Percentiles rank a stretch among this genome's conserved stretches.
phyloP scores from a whole-genome alignment of 1,139 yeast genomes.

The Hansenula sp. region DNA sequence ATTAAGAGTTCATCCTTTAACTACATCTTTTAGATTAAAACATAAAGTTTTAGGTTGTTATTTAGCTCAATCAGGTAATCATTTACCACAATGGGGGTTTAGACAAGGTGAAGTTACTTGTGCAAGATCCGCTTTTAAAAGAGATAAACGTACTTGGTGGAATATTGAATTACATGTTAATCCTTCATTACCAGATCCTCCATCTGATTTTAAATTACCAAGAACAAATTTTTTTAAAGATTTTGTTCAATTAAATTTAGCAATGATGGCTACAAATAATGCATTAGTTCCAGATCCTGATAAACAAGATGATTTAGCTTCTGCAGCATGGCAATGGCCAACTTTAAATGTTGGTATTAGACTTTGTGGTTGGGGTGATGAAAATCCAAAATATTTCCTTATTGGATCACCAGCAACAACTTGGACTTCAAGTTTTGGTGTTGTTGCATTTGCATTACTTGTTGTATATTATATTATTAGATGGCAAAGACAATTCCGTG shows the following conservation, averaged over 20 bases:
- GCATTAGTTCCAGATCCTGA: slow-evolving; percentile 92
- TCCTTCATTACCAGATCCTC: slow-evolving; percentile 64
- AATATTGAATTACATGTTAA: slow-evolving; percentile 85
- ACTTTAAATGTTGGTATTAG: slow-evolving; percentile 87
- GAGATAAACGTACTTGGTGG: slow-evolving; percentile 98
- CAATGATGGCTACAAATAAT: slow-evolving; percentile 98
- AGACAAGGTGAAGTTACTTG: slow-evolving; percentile 96
- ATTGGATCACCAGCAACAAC: slow-evolving; percentile 94
- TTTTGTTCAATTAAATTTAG: slow-evolving; percentile 87
- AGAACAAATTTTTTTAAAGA: slow-evolving; percentile 81
- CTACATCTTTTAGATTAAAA: slow-evolving; percentile 77
- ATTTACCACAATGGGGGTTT: slow-evolving; percentile 96
- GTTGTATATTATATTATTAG: slow-evolving; percentile 61
- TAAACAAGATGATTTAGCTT: slow-evolving; percentile 87
- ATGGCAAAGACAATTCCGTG: slow-evolving; percentile 90
- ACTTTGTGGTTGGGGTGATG: slow-evolving; percentile 91
- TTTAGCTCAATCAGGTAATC: slow-evolving; percentile 74
- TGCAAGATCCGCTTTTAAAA: slow-evolving; percentile 63
- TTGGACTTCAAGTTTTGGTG: slow-evolving; percentile 81
- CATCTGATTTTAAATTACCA: slow-evolving; percentile 72
- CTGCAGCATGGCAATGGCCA: slow-evolving; percentile 99
- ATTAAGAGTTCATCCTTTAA: slow-evolving; percentile 72
- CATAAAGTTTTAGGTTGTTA: slow-evolving; percentile 73
- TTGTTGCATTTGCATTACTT: slow-evolving; percentile 54
- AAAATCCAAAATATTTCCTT: slow-evolving; percentile 75